Evolutionary conservation across 768 basidiomycete genomes (phyloP).

Genomic region (Arthromyces matolae): DNA sequence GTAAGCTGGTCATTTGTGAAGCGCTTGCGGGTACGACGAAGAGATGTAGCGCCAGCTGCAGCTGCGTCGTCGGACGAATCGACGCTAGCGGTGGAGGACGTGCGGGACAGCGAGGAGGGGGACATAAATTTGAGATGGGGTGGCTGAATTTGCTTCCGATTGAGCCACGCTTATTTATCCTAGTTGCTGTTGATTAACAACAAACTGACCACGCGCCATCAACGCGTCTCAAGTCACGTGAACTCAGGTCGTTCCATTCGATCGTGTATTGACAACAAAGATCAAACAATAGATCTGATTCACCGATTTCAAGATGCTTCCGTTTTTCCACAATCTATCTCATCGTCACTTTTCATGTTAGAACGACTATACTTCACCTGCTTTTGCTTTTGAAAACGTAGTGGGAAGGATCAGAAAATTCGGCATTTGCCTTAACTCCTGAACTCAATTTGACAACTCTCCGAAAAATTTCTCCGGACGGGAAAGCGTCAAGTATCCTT

Average conservation of each 20-base stretch:
- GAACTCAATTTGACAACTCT: too few species aligned
- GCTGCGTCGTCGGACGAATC: constrained; percentile 44
- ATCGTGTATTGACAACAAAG: not conserved
- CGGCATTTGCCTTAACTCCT: too few species aligned
- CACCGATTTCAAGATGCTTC: not conserved
- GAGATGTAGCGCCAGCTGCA: constrained; percentile 30
- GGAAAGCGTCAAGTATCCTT: too few species aligned
- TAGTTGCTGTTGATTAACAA: constrained; percentile 20
- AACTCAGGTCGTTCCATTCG: constrained; percentile 8
- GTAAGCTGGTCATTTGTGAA: constrained; percentile 67
- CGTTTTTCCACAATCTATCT: not conserved
- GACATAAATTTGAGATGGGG: constrained; percentile 8
- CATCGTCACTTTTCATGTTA: not conserved
- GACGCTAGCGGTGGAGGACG: constrained; percentile 53
- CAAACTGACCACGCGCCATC: constrained; percentile 22
- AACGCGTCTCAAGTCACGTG: constrained; percentile 20
- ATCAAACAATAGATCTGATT: not conserved
- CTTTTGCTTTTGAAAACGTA: too few species aligned
- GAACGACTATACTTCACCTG: not conserved
- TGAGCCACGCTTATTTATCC: constrained; percentile 17
- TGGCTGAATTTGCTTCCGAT: constrained; percentile 12
- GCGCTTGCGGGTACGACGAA: constrained; percentile 64
- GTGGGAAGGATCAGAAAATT: too few species aligned
- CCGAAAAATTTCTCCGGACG: too few species aligned
- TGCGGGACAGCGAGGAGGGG: constrained; percentile 33